Evolutionary conservation across 768 basidiomycete genomes (phyloP).

Genomic region (Boletus vermiculosoides): DNA sequence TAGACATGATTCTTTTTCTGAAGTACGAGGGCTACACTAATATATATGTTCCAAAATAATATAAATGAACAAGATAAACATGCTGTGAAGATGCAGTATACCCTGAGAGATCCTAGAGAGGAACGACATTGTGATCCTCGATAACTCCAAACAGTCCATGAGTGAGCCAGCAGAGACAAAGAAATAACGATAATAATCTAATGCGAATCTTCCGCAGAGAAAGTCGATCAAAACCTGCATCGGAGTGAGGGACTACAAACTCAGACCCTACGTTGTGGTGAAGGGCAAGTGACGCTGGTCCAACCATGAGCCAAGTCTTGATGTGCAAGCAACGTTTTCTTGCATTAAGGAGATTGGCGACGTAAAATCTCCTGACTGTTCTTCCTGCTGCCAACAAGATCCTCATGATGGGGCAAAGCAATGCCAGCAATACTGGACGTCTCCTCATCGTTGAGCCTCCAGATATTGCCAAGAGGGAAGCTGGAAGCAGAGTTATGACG

Average conservation of each 20-base stretch:
- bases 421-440: conserved; percentile 53
- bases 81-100: conserved; percentile 35
- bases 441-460: conserved; percentile 73
- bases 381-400: conserved; percentile 40
- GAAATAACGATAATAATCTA: conserved; percentile 37
- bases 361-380: conserved; percentile 39
- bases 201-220: conserved; percentile 21
- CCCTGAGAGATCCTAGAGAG: conserved; percentile 33
- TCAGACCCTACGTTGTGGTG: neutral
- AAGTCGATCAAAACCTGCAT: conserved; percentile 11
- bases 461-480: conserved; percentile 53
- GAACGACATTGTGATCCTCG: conserved; percentile 22
- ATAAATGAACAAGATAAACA: conserved; percentile 40
- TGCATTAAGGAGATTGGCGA: conserved; percentile 28
- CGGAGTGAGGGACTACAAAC: neutral
- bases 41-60: conserved; percentile 35
- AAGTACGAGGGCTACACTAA: conserved; percentile 29
- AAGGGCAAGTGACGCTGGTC: neutral
- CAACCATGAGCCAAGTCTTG: neutral
- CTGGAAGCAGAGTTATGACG: conserved; percentile 30
- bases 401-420: conserved; percentile 44
- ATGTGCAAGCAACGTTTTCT: neutral
- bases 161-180: conserved; percentile 22
- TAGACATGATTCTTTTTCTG: conserved; percentile 3
- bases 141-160: conserved; percentile 35